Conservation (phyloP, 139 green algal genomes). For the Tetradesmus lagerheimii region DNA sequence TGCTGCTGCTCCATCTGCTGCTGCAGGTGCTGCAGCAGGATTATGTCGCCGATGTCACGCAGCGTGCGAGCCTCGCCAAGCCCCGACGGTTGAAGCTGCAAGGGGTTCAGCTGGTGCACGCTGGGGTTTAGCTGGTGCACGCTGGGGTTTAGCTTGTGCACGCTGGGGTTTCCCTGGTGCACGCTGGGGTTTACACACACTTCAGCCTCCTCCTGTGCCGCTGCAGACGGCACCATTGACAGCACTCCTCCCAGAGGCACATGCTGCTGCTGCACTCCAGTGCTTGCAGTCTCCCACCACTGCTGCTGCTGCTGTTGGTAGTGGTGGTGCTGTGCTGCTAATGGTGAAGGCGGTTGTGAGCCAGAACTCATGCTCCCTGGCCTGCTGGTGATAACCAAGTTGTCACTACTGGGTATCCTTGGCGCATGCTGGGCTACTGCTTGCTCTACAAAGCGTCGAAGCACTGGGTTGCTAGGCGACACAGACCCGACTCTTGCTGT, state of each 20-base stretch:
- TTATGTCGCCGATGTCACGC: background rate
- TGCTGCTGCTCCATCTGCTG: slow-evolving; percentile 1
- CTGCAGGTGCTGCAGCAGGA: background rate
- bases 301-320: slow-evolving; percentile 1
- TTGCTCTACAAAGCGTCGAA: background rate
- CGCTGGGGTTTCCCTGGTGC: background rate
- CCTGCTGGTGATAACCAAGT: background rate
- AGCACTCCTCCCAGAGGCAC: background rate
- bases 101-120: background rate
- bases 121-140: background rate
- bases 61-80: background rate
- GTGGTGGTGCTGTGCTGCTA: background rate
- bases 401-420: background rate
- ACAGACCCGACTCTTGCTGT: background rate
- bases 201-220: background rate
- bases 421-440: background rate
- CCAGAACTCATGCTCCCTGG: background rate
- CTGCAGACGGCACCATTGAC: background rate
- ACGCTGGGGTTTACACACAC: background rate
- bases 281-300: background rate
- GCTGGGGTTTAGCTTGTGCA: background rate
- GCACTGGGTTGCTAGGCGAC: background rate
- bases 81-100: background rate
- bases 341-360: background rate
- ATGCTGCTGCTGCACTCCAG: background rate